Evolutionary conservation across 345 rosid genomes (phyloP), one percentile per base, ranked within the genome.

Genomic region (Eutrema japonicum): DNA sequence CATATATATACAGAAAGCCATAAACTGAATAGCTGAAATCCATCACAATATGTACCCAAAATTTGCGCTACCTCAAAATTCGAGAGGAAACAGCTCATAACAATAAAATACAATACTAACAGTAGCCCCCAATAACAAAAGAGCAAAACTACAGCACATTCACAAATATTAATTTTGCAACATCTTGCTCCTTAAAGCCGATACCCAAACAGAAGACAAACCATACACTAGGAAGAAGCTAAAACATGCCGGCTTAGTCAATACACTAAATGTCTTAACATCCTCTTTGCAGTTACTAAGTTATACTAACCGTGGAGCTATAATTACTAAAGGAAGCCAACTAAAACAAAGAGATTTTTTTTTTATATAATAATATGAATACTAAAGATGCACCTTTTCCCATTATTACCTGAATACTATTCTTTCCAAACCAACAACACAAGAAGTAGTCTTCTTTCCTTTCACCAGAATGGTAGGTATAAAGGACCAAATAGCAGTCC

Each of bases 361-460:
- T 58, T 59, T 10, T n/a, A 35, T 4, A 30, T 13, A n/a, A 33
- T 22, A 10, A 50, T 26, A 76, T 38, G 36, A 29, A 32, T 43
- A 66, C 30, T 22, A 55, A 30, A 18, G 54, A 69, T 76, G 75
- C 52, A 63, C 59, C 7, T 35, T 52, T 75, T 53, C 35, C 9
- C 51, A 64, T 54, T 46, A 49, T 77, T 88, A 96, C 99, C 98
- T 92, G 91, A 70, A 82, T 74, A 82, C 96, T 89, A 73, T 92
- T 83, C 72, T 85, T 86, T 72, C 99, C 99, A 83, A 90, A 78
- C 99, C 99, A 96, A 62, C 85, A 89, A 82, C 99, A 92, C 45
- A 96, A 78, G 75, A 90, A 83, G 82, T 83, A 89, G 82, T 92
- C 97, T 82, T 96, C 99, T 84, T 92, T 96, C 85, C 97, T 86